Conservation (phyloP, 176 grass and related monocot genomes). For the Avena sativa region DNA sequence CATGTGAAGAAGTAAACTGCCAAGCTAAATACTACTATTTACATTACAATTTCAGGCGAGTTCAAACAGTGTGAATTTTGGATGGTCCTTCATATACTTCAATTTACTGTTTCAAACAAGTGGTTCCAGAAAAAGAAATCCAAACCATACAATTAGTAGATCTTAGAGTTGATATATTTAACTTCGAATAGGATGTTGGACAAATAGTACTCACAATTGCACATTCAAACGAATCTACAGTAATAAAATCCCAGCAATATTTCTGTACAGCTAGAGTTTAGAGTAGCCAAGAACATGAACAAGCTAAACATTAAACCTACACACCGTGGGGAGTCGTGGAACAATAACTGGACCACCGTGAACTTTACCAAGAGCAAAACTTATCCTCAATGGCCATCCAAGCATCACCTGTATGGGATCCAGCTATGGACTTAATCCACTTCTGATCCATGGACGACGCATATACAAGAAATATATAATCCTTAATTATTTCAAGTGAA, state of each 20-base stretch:
- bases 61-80: neutral
- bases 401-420: conserved; percentile 64
- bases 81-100: neutral
- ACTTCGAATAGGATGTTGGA: conserved; percentile 4
- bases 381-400: conserved; percentile 76
- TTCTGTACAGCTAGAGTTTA: conserved; percentile 25
- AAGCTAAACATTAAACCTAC: conserved; percentile 36
- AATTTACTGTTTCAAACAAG: conserved; percentile 21
- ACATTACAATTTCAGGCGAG: neutral
- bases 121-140: neutral
- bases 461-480: neutral
- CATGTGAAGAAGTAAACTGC: conserved; percentile 32
- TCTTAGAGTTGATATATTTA: conserved; percentile 3
- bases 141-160: neutral
- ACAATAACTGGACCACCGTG: conserved; percentile 65
- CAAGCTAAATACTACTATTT: conserved; percentile 2
- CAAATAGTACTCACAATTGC: conserved; percentile 8
- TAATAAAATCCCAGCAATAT: conserved; percentile 17
- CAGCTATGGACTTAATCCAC: conserved; percentile 3
- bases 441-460: conserved; percentile 5
- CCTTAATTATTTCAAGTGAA: conserved; percentile 14
- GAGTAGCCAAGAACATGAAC: neutral
- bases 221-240: conserved; percentile 8
- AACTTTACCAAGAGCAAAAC: conserved; percentile 84
- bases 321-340: conserved; percentile 58